Base-by-base conservation (phyloP, 179 eudicot species). In the Silene coronaria region DNA sequence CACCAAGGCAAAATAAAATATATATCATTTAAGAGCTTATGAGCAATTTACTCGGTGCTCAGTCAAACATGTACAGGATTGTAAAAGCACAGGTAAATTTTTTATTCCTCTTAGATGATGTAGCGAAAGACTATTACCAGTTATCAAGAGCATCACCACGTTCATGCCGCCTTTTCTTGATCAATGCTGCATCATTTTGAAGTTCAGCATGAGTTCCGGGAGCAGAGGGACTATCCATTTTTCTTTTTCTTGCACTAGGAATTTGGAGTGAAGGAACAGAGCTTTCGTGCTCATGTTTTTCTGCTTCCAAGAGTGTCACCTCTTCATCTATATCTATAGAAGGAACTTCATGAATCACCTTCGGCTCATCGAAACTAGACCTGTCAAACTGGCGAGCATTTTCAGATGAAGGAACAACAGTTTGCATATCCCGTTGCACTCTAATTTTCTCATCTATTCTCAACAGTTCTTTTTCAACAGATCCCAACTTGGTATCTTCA, bases 131-230 rank as follows among this genome's bases (percentile, higher is more conserved):
- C 16, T 55, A 34, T 36, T 88, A 89, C 92, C 89, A 36, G 46
- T 73, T 45, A 64, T 74, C 67, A 55, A 46, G 62, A 58, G 75
- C 66, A 51, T 64, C 80, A 76, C 75, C 87, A 22, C 45, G 77
- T 60, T 85, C 88, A 75, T 84, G 86, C 79, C 83, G 91, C 78
- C 90, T 85, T 82, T 82, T 93, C 85, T 88, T 91, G 70, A 83
- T 84, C 23, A 67, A 81, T 28, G 73, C 86, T 51, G 66, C 84
- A 30, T 75, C 90, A 72, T 82, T 86, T 67, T 80, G 83, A 53
- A 83, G 79, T 79, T 84, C 60, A 55, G 80, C 73, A 80, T 85
- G 88, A 67, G 36, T 45, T 24, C 30, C 78, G 30, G 72, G 59
- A 46, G 19, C 77, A 28, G 67, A 75, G 13, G 58, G 13, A 4